These are phyloP conservation scores for Mycena capillaripes DNA, from an alignment of 768 basidiomycete species.

Conservation along the genomic window DNA sequence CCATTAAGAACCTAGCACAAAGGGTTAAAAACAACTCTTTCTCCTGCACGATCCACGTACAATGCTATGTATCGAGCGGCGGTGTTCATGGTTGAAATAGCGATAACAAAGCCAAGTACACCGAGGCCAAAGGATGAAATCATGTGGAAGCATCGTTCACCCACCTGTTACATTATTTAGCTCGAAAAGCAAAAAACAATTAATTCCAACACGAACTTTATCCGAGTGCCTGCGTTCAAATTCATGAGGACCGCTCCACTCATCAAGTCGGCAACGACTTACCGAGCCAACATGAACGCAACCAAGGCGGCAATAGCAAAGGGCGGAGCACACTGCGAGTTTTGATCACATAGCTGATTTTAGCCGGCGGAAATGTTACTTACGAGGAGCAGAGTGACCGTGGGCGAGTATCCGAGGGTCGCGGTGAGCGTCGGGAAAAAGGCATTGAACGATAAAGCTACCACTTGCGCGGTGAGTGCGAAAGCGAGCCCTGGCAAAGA, in stretches of 20 bases:
- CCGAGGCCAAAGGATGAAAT: constrained; percentile 69
- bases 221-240: constrained; percentile 76
- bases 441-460: constrained; percentile 82
- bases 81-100: constrained; percentile 77
- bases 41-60: constrained; percentile 51
- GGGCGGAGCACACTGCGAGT: constrained; percentile 72
- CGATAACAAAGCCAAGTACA: constrained; percentile 80
- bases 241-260: background rate
- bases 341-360: background rate
- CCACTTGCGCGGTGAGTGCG: constrained; percentile 69
- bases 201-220: constrained; percentile 38
- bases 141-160: constrained; percentile 85
- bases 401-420: constrained; percentile 69
- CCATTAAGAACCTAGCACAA: constrained; percentile 73
- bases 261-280: constrained; percentile 40
- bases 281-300: constrained; percentile 67
- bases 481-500: constrained; percentile 64
- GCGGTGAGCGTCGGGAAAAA: constrained; percentile 84
- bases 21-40: background rate
- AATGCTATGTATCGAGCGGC: constrained; percentile 79
- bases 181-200: background rate
- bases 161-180: constrained; percentile 42
- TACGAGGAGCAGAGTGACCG: constrained; percentile 24
- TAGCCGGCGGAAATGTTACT: background rate
- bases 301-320: constrained; percentile 76